Percentiles rank a stretch among this genome's conserved stretches.
Conservation (phyloP, 2,329 filamentous ascomycete species). For the Simplicillium sp. region DNA sequence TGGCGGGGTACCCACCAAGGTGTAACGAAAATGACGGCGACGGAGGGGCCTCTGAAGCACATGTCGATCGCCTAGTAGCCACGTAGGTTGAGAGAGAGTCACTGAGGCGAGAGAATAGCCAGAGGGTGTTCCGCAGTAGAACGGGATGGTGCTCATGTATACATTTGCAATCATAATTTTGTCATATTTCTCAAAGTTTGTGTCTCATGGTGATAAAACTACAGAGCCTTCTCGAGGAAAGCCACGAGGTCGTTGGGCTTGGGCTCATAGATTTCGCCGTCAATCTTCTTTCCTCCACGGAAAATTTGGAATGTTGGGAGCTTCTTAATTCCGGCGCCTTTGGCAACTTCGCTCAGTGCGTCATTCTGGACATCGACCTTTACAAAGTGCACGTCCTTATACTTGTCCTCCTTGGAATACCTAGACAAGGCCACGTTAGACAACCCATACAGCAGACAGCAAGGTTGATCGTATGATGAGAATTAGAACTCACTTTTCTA, state of each 20-base stretch:
- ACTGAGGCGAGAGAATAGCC: no score
- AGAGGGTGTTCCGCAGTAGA: no score
- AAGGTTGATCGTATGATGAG: neutral
- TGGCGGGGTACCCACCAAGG: neutral
- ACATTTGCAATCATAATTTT: no score
- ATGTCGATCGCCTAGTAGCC: no score
- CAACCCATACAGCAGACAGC: neutral
- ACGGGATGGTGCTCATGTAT: no score
- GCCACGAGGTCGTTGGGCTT: constrained; percentile 7
- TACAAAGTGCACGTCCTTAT: constrained; percentile 58
- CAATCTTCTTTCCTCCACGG: constrained; percentile 62
- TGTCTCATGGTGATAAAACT: no score
- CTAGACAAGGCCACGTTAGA: neutral
- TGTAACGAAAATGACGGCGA: no score
- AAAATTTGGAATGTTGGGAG: constrained; percentile 85
- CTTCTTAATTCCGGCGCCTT: constrained; percentile 67
- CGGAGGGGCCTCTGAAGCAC: no score
- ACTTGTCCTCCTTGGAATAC: constrained; percentile 30
- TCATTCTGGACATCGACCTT: constrained; percentile 71
- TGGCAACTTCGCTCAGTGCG: constrained; percentile 60
- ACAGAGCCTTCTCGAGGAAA: constrained; percentile 8
- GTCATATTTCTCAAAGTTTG: no score
- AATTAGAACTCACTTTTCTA: constrained; percentile 23
- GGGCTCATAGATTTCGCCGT: constrained; percentile 37
- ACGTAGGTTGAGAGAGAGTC: no score